Percentiles rank a stretch among this genome's conserved stretches.
These are phyloP conservation scores for Margaritispora aquatica DNA, from an alignment of 495 filamentous ascomycete species.

Conservation along the genomic window DNA sequence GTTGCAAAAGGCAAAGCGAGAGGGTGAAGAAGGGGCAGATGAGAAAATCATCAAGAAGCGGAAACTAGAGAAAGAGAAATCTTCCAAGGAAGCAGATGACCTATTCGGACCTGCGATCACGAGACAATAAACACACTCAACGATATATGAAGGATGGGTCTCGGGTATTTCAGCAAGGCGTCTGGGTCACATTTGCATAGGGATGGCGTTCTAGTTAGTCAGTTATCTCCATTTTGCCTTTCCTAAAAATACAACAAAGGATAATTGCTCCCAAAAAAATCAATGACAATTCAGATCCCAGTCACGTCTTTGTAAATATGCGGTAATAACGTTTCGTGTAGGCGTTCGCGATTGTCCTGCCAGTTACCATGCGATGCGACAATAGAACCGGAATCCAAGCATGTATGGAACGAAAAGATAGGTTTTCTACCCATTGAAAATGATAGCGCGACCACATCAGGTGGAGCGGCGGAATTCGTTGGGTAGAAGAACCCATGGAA, in stretches of 20 bases:
- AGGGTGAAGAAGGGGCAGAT: constrained; percentile 32
- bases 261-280: no score
- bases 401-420: no score
- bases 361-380: no score
- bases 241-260: no score
- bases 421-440: no score
- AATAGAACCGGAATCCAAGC: no score
- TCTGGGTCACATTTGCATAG: constrained; percentile 20
- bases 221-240: neutral
- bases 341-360: no score
- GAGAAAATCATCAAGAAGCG: constrained; percentile 51
- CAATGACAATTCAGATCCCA: neutral
- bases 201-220: constrained; percentile 10
- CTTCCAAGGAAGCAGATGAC: constrained; percentile 46
- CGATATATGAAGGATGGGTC: neutral
- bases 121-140: constrained; percentile 5
- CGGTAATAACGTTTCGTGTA: no score
- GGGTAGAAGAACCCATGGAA: constrained; percentile 10
- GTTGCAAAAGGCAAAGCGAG: constrained; percentile 45
- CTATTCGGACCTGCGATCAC: constrained; percentile 45
- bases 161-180: constrained; percentile 21
- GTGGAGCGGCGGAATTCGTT: neutral
- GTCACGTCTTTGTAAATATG: no score
- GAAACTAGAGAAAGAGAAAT: constrained; percentile 46
- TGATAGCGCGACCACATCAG: no score